Conservation (phyloP, 23 red algal species). For the Gracilaria caudata region DNA sequence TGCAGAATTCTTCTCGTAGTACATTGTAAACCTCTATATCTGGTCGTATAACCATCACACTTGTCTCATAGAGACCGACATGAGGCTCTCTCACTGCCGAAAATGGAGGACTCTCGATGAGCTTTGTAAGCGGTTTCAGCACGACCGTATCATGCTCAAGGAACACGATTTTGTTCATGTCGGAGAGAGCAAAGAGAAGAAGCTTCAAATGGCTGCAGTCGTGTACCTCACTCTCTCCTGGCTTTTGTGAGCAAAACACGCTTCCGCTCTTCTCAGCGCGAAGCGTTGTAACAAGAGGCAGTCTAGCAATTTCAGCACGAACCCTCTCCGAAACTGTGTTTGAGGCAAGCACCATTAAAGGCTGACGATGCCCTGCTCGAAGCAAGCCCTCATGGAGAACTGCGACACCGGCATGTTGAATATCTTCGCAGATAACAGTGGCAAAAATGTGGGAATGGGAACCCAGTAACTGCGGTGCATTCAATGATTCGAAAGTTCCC, state of each 20-base stretch:
- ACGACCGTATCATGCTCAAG: conserved; percentile 62
- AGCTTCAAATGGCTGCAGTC: conserved; percentile 51
- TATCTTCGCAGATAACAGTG: conserved; percentile 44
- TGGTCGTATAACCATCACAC: conserved; percentile 49
- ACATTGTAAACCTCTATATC: conserved; percentile 35
- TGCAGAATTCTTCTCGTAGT: conserved; percentile 43
- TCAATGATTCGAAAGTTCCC: conserved; percentile 14
- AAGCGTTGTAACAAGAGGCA: conserved; percentile 44
- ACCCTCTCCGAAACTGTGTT: not conserved
- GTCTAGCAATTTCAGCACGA: conserved; percentile 5
- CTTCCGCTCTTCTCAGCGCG: conserved; percentile 9
- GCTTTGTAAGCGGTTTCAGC: conserved; percentile 11
- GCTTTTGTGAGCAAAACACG: conserved; percentile 13
- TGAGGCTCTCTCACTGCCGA: conserved; percentile 28
- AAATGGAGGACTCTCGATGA: conserved; percentile 43
- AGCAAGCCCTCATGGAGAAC: conserved; percentile 48
- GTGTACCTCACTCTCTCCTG: not conserved
- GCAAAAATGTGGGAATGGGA: conserved; percentile 38
- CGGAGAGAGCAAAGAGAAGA: conserved; percentile 21
- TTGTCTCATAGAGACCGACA: conserved; percentile 34
- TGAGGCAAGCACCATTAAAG: conserved; percentile 29
- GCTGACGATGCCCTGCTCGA: conserved; percentile 31
- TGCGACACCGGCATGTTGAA: conserved; percentile 31
- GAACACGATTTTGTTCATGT: conserved; percentile 43
- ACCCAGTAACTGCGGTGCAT: conserved; percentile 10